These are phyloP conservation scores for Dimargaris verticillata DNA, from an alignment of 192 early-diverging fungal genomes.

Conservation along the genomic window DNA sequence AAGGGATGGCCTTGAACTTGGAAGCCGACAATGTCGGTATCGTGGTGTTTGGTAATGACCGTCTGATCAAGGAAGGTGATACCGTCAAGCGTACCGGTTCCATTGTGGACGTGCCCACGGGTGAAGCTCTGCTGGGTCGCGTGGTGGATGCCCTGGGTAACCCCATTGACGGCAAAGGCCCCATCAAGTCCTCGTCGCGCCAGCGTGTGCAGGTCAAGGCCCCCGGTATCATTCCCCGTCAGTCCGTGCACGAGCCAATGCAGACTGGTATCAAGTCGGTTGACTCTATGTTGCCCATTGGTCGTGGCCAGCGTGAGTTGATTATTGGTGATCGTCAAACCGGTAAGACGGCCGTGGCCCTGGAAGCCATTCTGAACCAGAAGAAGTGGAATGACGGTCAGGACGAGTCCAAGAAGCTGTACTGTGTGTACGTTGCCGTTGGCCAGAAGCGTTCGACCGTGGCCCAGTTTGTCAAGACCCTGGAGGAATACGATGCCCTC, in stretches of 20 bases:
- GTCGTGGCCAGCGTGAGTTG: constrained; percentile 99
- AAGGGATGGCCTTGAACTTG: constrained; percentile 99
- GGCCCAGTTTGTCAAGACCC: constrained; percentile 95
- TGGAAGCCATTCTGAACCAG: constrained; percentile 99
- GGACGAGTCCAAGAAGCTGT: constrained; percentile 96
- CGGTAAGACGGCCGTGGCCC: constrained; percentile 96
- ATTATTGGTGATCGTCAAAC: constrained; percentile 99
- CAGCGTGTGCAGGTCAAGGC: constrained; percentile 98
- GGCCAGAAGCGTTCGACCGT: constrained; percentile 99
- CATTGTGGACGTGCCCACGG: constrained; percentile 97
- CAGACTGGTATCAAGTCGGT: constrained; percentile 99
- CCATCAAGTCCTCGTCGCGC: constrained; percentile 68
- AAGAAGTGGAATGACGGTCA: constrained; percentile 92
- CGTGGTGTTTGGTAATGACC: constrained; percentile 99
- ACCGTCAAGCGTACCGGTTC: constrained; percentile 97
- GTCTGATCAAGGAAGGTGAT: constrained; percentile 99
- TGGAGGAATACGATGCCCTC: constrained; percentile 95
- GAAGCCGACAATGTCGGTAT: constrained; percentile 99
- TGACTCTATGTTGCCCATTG: constrained; percentile 99
- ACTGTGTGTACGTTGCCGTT: constrained; percentile 98
- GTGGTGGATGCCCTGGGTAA: constrained; percentile 98
- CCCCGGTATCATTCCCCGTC: constrained; percentile 96
- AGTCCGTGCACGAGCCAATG: constrained; percentile 99
- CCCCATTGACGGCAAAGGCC: constrained; percentile 99
- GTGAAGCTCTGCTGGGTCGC: constrained; percentile 88